Percentiles rank a stretch among this genome's conserved stretches.
Evolutionary conservation across 2,329 filamentous ascomycete genomes (phyloP).

Genomic region (Trichophyton schoenleinii): DNA sequence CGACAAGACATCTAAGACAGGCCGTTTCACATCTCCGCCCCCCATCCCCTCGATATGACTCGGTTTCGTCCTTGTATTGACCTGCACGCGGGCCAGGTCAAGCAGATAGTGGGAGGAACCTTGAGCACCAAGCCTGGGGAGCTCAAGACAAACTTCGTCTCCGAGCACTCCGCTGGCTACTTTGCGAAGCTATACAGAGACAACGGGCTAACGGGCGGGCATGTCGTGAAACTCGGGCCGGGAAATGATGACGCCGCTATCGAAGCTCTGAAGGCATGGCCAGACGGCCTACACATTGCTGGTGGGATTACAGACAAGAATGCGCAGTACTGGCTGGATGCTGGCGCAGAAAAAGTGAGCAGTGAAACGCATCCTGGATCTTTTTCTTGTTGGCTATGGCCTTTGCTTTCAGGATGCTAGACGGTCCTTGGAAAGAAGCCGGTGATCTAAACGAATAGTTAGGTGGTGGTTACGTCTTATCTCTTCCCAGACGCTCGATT

Average conservation of each 20-base stretch:
- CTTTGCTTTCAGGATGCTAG: background rate
- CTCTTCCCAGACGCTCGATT: constrained; percentile 79
- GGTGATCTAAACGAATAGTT: constrained; percentile 21
- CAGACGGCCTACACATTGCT: constrained; percentile 69
- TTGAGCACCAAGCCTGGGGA: constrained; percentile 54
- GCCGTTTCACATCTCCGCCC: background rate
- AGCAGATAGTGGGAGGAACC: constrained; percentile 95
- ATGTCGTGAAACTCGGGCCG: constrained; percentile 93
- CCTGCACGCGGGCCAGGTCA: constrained; percentile 91
- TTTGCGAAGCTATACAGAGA: constrained; percentile 74
- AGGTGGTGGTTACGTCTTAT: constrained; percentile 96
- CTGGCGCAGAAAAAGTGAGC: constrained; percentile 75
- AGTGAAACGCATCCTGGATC: background rate
- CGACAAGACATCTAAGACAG: background rate
- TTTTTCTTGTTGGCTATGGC: background rate
- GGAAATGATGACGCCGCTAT: constrained; percentile 70
- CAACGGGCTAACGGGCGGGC: constrained; percentile 60
- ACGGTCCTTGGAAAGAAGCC: background rate
- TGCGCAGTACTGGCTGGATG: constrained; percentile 71
- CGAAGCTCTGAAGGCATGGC: constrained; percentile 69
- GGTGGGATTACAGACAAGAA: constrained; percentile 86
- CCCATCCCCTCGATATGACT: constrained; percentile 51
- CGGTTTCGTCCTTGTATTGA: constrained; percentile 94
- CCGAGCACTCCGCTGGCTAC: constrained; percentile 64
- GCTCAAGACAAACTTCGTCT: constrained; percentile 87